A percentile compares a stretch with the other conserved stretches of the same genome.
phyloP scores from a whole-genome alignment of 164 flowering plant species.

The Saururus chinensis region DNA sequence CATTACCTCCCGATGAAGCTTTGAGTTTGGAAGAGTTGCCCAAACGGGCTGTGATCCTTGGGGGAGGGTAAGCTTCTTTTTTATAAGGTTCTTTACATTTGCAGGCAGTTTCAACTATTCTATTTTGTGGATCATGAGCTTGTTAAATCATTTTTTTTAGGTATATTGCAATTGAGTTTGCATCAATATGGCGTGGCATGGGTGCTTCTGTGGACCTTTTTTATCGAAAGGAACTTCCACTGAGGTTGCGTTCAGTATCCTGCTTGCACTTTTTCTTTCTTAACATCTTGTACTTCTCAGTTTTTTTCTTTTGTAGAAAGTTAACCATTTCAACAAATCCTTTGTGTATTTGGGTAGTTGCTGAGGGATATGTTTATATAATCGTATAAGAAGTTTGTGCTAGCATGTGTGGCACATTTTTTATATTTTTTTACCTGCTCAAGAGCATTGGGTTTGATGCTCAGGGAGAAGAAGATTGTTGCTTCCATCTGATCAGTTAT shows the following conservation, averaged over 20 bases:
- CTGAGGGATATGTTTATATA: too few relatives aligned
- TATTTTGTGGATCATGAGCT: background rate
- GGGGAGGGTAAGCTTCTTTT: slow-evolving; percentile 66
- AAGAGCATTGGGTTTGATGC: background rate
- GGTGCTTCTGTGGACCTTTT: slow-evolving; percentile 72
- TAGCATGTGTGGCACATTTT: too few relatives aligned
- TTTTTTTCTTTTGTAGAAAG: background rate
- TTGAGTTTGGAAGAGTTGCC: slow-evolving; percentile 95
- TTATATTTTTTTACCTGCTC: background rate
- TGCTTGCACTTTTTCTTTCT: too few relatives aligned
- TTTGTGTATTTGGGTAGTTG: too few relatives aligned
- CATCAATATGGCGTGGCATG: slow-evolving; percentile 97
- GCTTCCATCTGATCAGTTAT: background rate
- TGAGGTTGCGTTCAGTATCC: slow-evolving; percentile 43
- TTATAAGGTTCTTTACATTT: background rate
- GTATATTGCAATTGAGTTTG: slow-evolving; percentile 98
- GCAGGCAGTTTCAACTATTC: too few relatives aligned
- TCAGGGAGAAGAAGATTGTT: background rate
- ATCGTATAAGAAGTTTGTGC: too few relatives aligned
- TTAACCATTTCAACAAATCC: too few relatives aligned
- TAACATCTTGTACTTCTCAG: background rate
- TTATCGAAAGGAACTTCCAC: slow-evolving; percentile 86
- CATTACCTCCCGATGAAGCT: slow-evolving; percentile 97
- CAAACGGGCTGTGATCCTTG: slow-evolving; percentile 74
- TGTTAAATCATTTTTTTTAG: slow-evolving; percentile 21